Conservation (phyloP, 75 land plant genomes). For the Selaginella tamariscina region DNA sequence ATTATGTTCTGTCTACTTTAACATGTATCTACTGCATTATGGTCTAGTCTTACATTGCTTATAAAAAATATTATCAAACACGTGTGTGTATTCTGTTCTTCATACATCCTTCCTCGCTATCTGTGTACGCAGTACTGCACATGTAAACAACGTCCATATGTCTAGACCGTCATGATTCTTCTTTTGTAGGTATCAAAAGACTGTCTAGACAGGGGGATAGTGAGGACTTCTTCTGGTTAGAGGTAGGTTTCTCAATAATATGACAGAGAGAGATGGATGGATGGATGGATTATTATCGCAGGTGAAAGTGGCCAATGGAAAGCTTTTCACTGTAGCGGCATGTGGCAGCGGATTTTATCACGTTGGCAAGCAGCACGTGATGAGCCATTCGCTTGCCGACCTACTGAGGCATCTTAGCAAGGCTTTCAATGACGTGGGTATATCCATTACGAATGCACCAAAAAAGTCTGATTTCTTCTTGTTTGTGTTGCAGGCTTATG, state of each 20-base stretch:
- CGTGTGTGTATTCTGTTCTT: too few species aligned
- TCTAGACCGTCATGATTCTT: background rate
- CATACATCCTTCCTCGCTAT: too few species aligned
- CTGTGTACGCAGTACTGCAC: too few species aligned
- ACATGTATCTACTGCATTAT: too few species aligned
- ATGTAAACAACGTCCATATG: too few species aligned
- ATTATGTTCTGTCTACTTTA: too few species aligned
- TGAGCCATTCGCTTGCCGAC: constrained; percentile 53
- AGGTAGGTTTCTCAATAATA: background rate
- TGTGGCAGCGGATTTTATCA: constrained; percentile 57
- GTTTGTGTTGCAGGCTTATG: background rate
- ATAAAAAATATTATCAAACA: too few species aligned
- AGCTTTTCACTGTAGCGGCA: constrained; percentile 51
- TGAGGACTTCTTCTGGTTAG: background rate
- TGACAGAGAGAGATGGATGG: background rate
- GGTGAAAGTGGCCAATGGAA: constrained; percentile 85
- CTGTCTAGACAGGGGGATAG: background rate
- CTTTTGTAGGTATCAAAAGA: background rate
- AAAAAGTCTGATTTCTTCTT: background rate
- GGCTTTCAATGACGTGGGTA: constrained; percentile 30
- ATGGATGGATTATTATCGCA: constrained; percentile 8
- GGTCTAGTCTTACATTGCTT: too few species aligned
- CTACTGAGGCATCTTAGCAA: constrained; percentile 55
- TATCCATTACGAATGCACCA: background rate
- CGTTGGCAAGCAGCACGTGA: constrained; percentile 43